Evolutionary conservation across 73 alveolate genomes (phyloP), one percentile per base, ranked within the genome.

Genomic region (Tetrahymena thermophila): DNA sequence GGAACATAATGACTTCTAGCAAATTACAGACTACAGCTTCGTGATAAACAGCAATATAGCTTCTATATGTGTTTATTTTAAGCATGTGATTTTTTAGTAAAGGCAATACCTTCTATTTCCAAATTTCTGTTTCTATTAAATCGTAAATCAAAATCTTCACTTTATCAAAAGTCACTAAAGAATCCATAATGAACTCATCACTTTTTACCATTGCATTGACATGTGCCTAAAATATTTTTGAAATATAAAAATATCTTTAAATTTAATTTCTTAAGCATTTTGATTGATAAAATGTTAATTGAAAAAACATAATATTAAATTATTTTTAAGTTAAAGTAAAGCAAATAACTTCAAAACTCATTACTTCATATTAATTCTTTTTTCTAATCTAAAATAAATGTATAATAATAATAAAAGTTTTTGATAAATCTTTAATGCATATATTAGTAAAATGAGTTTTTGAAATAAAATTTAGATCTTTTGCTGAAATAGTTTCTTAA

Each of bases 11-110:
- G 56, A 99, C 98, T 98, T 99, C 99, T 4, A 99, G 94, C 71
- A 99, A 97, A 96, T 99, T 99, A 85, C 98, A 98, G 28, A 99
- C 98, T 17, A 99, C 97, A 6, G 99, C 99, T 97, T 99, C 99
- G 94, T 98, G 99, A 96, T 98, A 97, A 28, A 98, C 94, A 93
- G 96, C 97, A 71, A 96, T 84, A 94, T 97, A 97, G 35, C 98
- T 85, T 43, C 98, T 93, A 44, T 97, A 84, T 34, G 99, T 96
- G 37, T 98, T 93, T 31, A 96, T 85, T 31, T 96, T 96, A 9
- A 96, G 93, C 37, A 98, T 93, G 57, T 97, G 97, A 19, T 44
- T 21, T 38, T 96, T 97, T n/a, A 98, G 35, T 14, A 42, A 89
- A 35, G 99, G 99, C 83, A 57, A 96, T 9, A 98, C 97, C 31